Conservation (phyloP, 1,139 yeast genomes). For the Geotrichum klebahnii region DNA sequence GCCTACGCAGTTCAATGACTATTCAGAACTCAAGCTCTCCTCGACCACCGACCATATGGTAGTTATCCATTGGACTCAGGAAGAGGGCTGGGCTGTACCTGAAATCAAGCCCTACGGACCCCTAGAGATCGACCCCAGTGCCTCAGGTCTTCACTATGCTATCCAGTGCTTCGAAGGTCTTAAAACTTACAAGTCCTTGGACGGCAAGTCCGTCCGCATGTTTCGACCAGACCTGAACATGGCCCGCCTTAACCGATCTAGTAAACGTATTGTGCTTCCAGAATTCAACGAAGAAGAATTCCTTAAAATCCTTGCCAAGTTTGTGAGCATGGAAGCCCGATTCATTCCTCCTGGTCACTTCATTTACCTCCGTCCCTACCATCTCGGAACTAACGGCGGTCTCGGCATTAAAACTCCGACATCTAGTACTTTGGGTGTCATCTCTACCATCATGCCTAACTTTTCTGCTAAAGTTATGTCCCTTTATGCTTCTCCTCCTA, state of each 20-base stretch:
- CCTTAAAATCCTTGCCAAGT: constrained; percentile 40
- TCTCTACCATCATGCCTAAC: constrained; percentile 40
- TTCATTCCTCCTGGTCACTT: constrained; percentile 35
- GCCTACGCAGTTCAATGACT: constrained; percentile 23
- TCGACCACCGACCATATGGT: constrained; percentile 44
- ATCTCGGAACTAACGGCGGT: constrained; percentile 38
- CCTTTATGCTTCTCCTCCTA: constrained; percentile 40
- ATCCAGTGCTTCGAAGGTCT: constrained; percentile 40
- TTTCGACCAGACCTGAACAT: constrained; percentile 46
- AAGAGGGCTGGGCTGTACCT: constrained; percentile 44
- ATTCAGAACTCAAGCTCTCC: constrained; percentile 24
- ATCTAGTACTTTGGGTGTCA: constrained; percentile 41
- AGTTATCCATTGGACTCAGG: constrained; percentile 42
- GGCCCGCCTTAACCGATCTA: constrained; percentile 43
- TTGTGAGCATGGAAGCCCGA: constrained; percentile 40
- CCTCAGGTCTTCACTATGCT: constrained; percentile 37
- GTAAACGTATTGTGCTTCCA: constrained; percentile 43
- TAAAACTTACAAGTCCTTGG: constrained; percentile 36
- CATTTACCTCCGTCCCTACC: constrained; percentile 36
- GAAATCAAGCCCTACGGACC: constrained; percentile 43
- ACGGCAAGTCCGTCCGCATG: constrained; percentile 39
- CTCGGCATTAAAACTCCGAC: constrained; percentile 43
- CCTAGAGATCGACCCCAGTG: constrained; percentile 35
- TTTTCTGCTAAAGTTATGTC: constrained; percentile 38
- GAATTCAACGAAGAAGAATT: constrained; percentile 43